phyloP scores from a whole-genome alignment of 208 protist species.

The Crithidia expoeki region DNA sequence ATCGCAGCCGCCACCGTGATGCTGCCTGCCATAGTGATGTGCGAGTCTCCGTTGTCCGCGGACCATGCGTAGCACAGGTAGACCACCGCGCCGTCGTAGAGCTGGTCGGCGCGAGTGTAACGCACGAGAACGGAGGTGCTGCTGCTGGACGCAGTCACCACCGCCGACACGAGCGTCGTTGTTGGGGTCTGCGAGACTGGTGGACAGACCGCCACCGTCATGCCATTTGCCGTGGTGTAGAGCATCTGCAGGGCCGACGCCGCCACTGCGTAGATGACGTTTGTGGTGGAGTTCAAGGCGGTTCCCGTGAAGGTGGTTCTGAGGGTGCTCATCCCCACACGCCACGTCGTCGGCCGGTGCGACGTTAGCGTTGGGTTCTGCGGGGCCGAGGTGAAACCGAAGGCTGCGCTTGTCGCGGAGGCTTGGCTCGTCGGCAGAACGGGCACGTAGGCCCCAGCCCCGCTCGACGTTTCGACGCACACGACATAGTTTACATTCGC shows the following conservation, averaged over 20 bases:
- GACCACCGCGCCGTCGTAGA: slow-evolving; percentile 42
- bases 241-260: slow-evolving; percentile 35
- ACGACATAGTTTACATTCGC: slow-evolving; percentile 61
- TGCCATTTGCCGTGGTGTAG: slow-evolving; percentile 16
- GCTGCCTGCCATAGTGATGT: slow-evolving; percentile 64
- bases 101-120: slow-evolving; percentile 54
- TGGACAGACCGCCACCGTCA: slow-evolving; percentile 52
- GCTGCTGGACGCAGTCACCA: slow-evolving; percentile 30
- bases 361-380: slow-evolving; percentile 43
- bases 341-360: slow-evolving; percentile 59
- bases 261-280: slow-evolving; percentile 58
- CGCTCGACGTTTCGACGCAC: slow-evolving; percentile 51
- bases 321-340: slow-evolving; percentile 58
- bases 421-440: slow-evolving; percentile 42
- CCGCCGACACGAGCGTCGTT: slow-evolving; percentile 43
- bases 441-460: slow-evolving; percentile 55
- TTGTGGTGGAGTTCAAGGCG: slow-evolving; percentile 44
- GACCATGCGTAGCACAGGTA: slow-evolving; percentile 85
- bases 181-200: slow-evolving; percentile 35
- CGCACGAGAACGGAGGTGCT: slow-evolving; percentile 28
- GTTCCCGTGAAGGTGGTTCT: slow-evolving; percentile 58
- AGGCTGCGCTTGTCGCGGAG: slow-evolving; percentile 38
- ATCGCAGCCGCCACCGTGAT: slow-evolving; percentile 40
- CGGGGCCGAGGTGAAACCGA: slow-evolving; percentile 50
- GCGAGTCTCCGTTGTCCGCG: slow-evolving; percentile 25